Evolutionary conservation across 2,329 filamentous ascomycete species (phyloP).

Genomic region (Trichoderma lentiforme): DNA sequence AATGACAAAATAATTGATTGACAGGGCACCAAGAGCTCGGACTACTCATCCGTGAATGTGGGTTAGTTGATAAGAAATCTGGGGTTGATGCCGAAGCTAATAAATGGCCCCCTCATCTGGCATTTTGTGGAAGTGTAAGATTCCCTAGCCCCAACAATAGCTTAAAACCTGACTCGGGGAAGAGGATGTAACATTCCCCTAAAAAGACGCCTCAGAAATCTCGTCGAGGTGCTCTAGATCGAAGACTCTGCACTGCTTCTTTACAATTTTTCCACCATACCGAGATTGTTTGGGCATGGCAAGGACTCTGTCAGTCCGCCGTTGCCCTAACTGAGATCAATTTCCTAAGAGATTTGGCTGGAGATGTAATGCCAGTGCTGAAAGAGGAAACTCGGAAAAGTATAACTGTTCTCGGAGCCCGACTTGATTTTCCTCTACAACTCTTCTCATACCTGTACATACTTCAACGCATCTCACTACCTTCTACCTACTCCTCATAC

Average conservation of each 20-base stretch:
- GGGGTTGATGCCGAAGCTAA: neutral
- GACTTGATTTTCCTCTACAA: too few species aligned
- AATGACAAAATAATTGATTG: neutral
- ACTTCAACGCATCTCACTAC: too few species aligned
- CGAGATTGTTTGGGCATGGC: neutral
- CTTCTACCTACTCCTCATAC: too few species aligned
- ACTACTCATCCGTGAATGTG: neutral
- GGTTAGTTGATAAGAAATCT: neutral
- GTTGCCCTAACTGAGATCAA: neutral
- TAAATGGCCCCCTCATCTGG: neutral
- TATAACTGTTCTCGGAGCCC: too few species aligned
- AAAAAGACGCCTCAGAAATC: neutral
- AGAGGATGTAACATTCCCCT: neutral
- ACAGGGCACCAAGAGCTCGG: neutral
- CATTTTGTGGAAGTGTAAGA: neutral
- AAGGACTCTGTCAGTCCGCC: neutral
- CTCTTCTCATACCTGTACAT: too few species aligned
- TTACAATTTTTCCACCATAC: neutral
- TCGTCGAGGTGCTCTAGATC: neutral
- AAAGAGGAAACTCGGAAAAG: too few species aligned
- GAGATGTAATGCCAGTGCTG: neutral
- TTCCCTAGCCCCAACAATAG: neutral
- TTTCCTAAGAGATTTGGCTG: neutral
- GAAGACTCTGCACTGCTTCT: neutral
- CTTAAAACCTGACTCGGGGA: neutral